Percentiles rank a stretch among this genome's conserved stretches.
These are phyloP conservation scores for Umbellularia californica DNA, from an alignment of 164 flowering plant genomes.

Conservation along the genomic window DNA sequence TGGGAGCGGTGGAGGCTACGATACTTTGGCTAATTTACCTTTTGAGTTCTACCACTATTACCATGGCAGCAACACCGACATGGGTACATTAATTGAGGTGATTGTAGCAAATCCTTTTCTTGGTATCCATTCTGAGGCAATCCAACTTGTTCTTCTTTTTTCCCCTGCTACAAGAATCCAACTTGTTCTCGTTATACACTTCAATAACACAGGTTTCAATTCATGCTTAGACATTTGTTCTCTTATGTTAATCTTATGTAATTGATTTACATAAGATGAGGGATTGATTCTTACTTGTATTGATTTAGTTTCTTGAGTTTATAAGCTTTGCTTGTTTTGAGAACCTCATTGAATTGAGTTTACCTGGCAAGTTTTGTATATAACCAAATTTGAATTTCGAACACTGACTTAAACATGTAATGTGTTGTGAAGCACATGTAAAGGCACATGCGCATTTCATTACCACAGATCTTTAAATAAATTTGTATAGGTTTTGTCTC, in stretches of 20 bases:
- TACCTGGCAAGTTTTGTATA: too few species aligned
- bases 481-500: too few species aligned
- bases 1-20: conserved; percentile 35
- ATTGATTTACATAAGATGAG: not conserved
- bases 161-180: not conserved
- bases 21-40: conserved; percentile 57
- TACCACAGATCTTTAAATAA: too few species aligned
- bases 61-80: conserved; percentile 86
- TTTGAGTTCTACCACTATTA: conserved; percentile 90
- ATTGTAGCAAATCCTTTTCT: conserved; percentile 5
- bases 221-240: not conserved
- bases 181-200: not conserved
- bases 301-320: not conserved
- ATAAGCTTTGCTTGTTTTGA: not conserved
- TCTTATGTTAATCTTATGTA: not conserved
- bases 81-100: conserved; percentile 97
- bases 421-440: too few species aligned
- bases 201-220: not conserved
- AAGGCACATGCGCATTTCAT: too few species aligned
- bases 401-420: too few species aligned
- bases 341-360: too few species aligned
- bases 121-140: not conserved
- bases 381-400: too few species aligned
- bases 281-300: not conserved
- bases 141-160: not conserved